Percentiles rank a stretch among this genome's conserved stretches.
Evolutionary conservation across 1,284 basidiomycete species (phyloP).

Genomic region (Prillingera fragicola): DNA sequence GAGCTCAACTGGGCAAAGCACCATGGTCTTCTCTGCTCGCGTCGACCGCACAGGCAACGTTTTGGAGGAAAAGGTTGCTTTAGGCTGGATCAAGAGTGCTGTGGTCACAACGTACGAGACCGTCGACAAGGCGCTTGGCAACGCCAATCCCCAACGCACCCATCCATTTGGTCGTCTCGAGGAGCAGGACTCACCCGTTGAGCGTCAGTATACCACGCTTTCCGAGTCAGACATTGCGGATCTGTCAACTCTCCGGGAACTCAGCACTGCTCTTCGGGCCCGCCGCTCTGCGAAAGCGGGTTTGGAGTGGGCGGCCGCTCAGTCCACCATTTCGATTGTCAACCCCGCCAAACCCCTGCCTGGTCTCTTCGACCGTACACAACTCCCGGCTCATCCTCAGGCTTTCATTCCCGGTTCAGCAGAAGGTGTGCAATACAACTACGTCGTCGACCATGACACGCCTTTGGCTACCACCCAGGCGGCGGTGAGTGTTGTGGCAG

Average conservation of each 20-base stretch:
- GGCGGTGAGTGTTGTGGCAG: constrained; percentile 58
- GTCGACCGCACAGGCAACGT: constrained; percentile 63
- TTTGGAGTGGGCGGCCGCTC: constrained; percentile 26
- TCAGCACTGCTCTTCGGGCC: constrained; percentile 36
- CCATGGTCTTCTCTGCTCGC: constrained; percentile 76
- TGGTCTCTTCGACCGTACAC: constrained; percentile 22
- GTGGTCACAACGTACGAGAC: constrained; percentile 62
- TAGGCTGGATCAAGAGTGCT: constrained; percentile 68
- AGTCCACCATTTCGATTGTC: constrained; percentile 15
- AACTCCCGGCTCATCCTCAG: constrained; percentile 9
- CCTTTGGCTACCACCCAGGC: constrained; percentile 6
- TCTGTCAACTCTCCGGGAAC: constrained; percentile 47
- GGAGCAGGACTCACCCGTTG: too few species aligned
- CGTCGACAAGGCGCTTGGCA: constrained; percentile 59
- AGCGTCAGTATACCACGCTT: constrained; percentile 1
- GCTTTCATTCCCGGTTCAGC: too few species aligned
- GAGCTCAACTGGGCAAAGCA: constrained; percentile 46
- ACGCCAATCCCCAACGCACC: constrained; percentile 7
- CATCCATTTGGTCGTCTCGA: constrained; percentile 31
- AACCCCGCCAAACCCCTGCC: constrained; percentile 4
- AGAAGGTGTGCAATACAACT: too few species aligned
- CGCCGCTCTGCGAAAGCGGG: constrained; percentile 30
- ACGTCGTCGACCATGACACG: too few species aligned
- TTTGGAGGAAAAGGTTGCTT: constrained; percentile 62
- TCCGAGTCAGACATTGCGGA: constrained; percentile 38